These are phyloP conservation scores for Ophiocordyceps robertsii DNA, from an alignment of 2,329 filamentous ascomycete genomes.

Conservation along the genomic window DNA sequence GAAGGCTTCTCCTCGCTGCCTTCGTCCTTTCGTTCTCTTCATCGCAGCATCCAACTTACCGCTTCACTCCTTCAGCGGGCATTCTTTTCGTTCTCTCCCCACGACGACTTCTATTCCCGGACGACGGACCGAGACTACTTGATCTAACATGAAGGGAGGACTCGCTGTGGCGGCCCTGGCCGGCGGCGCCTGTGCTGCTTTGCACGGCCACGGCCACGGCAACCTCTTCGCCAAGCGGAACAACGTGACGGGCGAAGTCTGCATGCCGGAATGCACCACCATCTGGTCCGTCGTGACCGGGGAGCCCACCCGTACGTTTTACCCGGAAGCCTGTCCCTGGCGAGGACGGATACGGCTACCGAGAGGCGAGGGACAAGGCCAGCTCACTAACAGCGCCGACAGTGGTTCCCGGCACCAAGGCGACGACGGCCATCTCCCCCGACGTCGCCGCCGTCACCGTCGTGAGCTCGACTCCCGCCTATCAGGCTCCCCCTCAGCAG, in stretches of 20 bases:
- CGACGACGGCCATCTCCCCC: constrained; percentile 12
- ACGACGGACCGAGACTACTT: too few relatives aligned
- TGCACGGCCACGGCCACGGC: constrained; percentile 53
- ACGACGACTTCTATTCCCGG: constrained; percentile 4
- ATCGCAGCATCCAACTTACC: constrained; percentile 32
- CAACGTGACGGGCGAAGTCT: constrained; percentile 29
- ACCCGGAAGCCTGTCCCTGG: background rate
- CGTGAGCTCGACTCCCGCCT: background rate
- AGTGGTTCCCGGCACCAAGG: constrained; percentile 23
- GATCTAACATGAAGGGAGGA: constrained; percentile 58
- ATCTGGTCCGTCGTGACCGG: constrained; percentile 60
- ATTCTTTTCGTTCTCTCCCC: constrained; percentile 38
- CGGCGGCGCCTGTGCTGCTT: constrained; percentile 39
- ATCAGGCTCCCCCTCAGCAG: background rate
- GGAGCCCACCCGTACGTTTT: constrained; percentile 45
- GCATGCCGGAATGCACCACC: constrained; percentile 54
- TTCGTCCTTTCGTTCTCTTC: constrained; percentile 36
- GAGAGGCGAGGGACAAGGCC: background rate
- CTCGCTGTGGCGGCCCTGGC: constrained; percentile 48
- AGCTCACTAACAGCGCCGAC: constrained; percentile 7
- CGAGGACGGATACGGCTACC: too few relatives aligned
- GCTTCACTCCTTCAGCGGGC: constrained; percentile 86
- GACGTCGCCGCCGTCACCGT: constrained; percentile 7
- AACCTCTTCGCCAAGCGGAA: constrained; percentile 41
- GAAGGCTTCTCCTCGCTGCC: constrained; percentile 28